phyloP scores from a whole-genome alignment of 2,329 filamentous ascomycete species.

The Cryoendolithus antarcticus region DNA sequence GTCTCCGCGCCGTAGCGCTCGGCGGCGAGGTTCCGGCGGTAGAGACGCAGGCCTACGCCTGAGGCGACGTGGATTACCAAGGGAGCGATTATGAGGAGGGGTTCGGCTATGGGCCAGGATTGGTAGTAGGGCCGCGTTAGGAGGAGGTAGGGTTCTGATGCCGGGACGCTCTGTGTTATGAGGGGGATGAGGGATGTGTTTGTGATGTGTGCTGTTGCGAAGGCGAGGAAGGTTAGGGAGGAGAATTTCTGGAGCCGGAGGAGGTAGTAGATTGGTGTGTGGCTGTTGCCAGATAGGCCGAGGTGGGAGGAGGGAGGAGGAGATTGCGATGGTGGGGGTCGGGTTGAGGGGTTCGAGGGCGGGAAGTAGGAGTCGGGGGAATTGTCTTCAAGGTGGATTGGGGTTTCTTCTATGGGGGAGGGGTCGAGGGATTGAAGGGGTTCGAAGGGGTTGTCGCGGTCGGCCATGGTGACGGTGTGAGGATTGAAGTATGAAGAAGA shows the following conservation, averaged over 20 bases:
- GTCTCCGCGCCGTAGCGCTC: constrained; percentile 62
- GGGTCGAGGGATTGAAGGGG: constrained; percentile 66
- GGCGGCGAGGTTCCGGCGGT: constrained; percentile 60
- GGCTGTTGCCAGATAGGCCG: constrained; percentile 45
- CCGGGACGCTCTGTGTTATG: constrained; percentile 56
- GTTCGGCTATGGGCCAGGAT: constrained; percentile 59
- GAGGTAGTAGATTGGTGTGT: constrained; percentile 64
- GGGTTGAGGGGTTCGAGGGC: constrained; percentile 6
- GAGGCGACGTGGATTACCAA: constrained; percentile 63
- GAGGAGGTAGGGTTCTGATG: constrained; percentile 74
- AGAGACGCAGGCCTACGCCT: constrained; percentile 63
- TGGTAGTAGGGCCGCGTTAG: constrained; percentile 90
- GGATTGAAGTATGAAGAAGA: too few species aligned
- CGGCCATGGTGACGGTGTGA: constrained; percentile 16
- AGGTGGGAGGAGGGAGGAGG: constrained; percentile 27
- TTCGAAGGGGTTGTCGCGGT: constrained; percentile 12
- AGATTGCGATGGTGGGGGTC: constrained; percentile 23
- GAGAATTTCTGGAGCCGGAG: constrained; percentile 75
- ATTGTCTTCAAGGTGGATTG: constrained; percentile 34
- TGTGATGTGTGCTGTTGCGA: constrained; percentile 62
- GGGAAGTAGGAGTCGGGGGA: constrained; percentile 28
- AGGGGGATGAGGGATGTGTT: constrained; percentile 76
- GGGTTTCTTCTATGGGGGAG: constrained; percentile 56
- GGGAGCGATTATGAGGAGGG: constrained; percentile 64
- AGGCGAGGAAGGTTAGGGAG: constrained; percentile 69